Evolutionary conservation across 2,329 filamentous ascomycete species (phyloP).

Genomic region (Aureobasidium uvarum): DNA sequence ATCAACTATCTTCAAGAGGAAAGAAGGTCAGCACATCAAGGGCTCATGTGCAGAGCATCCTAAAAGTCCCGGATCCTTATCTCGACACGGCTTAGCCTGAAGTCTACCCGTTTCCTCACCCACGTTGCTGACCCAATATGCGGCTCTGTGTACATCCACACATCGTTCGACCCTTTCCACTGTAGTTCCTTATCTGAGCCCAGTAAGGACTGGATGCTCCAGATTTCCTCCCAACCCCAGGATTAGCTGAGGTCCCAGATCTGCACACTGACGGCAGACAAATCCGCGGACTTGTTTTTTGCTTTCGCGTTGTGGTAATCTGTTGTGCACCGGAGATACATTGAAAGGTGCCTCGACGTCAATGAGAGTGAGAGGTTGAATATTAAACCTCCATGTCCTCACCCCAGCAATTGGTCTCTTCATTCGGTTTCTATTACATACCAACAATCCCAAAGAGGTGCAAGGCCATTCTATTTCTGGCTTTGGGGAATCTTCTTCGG

Average conservation of each 20-base stretch:
- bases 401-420: slow-evolving; percentile 1
- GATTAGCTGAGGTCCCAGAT: slow-evolving; percentile 22
- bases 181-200: slow-evolving; percentile 23
- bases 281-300: slow-evolving; percentile 29
- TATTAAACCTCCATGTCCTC: slow-evolving; percentile 26
- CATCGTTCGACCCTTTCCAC: slow-evolving; percentile 9
- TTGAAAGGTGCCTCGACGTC: slow-evolving; percentile 8
- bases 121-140: slow-evolving; percentile 19
- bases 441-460: slow-evolving; percentile 10
- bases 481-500: neutral
- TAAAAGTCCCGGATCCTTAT: slow-evolving; percentile 20
- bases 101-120: slow-evolving; percentile 17
- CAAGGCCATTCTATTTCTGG: neutral
- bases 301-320: slow-evolving; percentile 26
- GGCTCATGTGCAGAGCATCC: slow-evolving; percentile 6
- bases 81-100: slow-evolving; percentile 24
- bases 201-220: slow-evolving; percentile 17
- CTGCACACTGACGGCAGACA: slow-evolving; percentile 15
- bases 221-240: slow-evolving; percentile 15
- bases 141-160: slow-evolving; percentile 13
- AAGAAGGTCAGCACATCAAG: neutral
- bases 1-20: neutral
- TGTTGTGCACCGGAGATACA: slow-evolving; percentile 26
- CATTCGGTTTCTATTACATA: slow-evolving; percentile 25
- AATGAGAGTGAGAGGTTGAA: neutral